Evolutionary conservation across 2,329 filamentous ascomycete species (phyloP), one percentile per base, ranked within the genome.

Genomic region (Claviceps sp.): DNA sequence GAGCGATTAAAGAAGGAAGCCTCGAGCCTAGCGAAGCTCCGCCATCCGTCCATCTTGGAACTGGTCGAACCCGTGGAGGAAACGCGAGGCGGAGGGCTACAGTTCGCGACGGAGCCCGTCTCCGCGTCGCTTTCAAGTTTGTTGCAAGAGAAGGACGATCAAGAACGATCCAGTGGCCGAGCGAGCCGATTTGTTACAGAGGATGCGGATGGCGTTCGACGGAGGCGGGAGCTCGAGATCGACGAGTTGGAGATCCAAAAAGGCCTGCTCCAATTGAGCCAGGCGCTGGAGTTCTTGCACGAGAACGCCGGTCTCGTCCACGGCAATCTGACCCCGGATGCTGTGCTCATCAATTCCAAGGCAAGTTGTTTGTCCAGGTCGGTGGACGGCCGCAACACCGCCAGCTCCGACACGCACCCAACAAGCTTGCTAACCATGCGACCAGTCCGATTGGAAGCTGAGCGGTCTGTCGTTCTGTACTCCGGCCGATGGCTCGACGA

Each of bases 241-340:
- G 93, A 98, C 64, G 93, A 97, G 70, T 73, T 98, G 54, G 93
- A 98, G 68, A 94, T 97, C 60, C 93, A 98, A 66, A 98, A 98
- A 69, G 93, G 93, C 0, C 68, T 98, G 56, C 71, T 97, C 55
- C 93, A 98, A 67, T 79, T 98, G 56, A 90, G 85, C 62, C 96
- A 96, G 66, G 91, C 90, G 2, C 74, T 97, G 34, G 91, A 97
- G 68, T 97, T 97, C 64, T 71, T 97, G 55, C 91, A 97, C 64
- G 91, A 97, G 64, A 95, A 91, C 64, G 91, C 91, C 9, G 88
- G 88, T 1, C 76, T 98, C 48, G 88, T 97, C 0, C 93, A 98
- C 67, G 88, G 86, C 47, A 98, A 98, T 64, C 68, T 98, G 57
- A 97, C 90, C 0, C 93, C 93, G 0, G 91, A 97, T 57, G 87